These are phyloP conservation scores for Eutrema salsugineum DNA, from an alignment of 441 rosid genomes.

Conservation along the genomic window DNA sequence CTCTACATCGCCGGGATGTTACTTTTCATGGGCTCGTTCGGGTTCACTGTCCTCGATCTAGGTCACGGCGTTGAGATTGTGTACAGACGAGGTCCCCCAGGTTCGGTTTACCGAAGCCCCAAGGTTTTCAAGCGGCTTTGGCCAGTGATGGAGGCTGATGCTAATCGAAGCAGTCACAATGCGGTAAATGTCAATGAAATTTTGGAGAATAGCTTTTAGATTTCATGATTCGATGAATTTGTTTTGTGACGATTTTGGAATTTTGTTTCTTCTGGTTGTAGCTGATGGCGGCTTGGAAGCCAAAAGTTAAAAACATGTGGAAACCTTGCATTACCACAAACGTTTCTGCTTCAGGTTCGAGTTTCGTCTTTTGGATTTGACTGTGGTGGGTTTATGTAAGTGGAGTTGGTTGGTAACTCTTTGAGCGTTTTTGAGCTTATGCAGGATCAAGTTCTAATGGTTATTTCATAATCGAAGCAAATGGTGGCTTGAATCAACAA, in stretches of 20 bases:
- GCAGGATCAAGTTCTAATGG: conserved; percentile 74
- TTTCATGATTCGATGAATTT: background rate
- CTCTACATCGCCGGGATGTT: conserved; percentile 83
- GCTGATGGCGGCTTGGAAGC: conserved; percentile 73
- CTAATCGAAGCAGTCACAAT: conserved; percentile 45
- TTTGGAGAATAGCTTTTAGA: background rate
- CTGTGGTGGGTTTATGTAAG: background rate
- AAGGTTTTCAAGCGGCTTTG: conserved; percentile 74
- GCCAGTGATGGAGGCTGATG: conserved; percentile 81
- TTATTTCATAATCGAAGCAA: conserved; percentile 89
- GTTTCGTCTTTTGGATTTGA: background rate
- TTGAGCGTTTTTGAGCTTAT: conserved; percentile 25
- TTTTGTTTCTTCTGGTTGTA: conserved; percentile 30
- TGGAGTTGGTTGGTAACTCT: conserved; percentile 12
- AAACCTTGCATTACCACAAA: conserved; percentile 52
- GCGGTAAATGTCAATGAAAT: conserved; percentile 43
- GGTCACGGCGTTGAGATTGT: conserved; percentile 52
- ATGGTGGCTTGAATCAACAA: conserved; percentile 97
- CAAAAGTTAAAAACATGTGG: conserved; percentile 55
- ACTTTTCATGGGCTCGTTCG: conserved; percentile 79
- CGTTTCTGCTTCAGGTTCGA: conserved; percentile 55
- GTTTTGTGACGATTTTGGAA: background rate
- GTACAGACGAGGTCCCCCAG: conserved; percentile 55
- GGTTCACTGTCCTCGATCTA: conserved; percentile 64
- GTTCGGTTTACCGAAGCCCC: conserved; percentile 87